phyloP scores from a whole-genome alignment of 371 early-diverging fungal species.

The Mortierella sp. region DNA sequence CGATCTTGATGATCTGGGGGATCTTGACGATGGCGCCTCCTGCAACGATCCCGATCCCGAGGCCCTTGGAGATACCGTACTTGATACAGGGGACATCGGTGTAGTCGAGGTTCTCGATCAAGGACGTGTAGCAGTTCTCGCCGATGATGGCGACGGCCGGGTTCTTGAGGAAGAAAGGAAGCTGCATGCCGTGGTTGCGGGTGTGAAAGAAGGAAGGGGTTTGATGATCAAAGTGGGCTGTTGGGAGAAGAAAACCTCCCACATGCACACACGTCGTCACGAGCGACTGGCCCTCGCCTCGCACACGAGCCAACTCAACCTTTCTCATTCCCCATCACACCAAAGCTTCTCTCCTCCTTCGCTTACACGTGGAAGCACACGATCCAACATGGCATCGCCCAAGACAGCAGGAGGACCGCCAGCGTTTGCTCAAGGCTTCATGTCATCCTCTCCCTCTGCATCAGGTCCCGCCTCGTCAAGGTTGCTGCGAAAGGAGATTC shows the following conservation, averaged over 20 bases:
- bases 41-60: conserved; percentile 91
- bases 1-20: conserved; percentile 94
- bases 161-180: conserved; percentile 60
- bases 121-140: conserved; percentile 71
- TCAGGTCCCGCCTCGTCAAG: conserved; percentile 16
- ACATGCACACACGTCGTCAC: too few relatives aligned
- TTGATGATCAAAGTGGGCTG: too few relatives aligned
- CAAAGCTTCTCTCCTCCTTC: neutral
- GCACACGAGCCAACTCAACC: too few relatives aligned
- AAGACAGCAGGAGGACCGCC: conserved; percentile 13
- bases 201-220: neutral
- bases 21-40: conserved; percentile 93
- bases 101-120: conserved; percentile 76
- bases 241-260: neutral
- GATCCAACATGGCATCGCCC: conserved; percentile 27
- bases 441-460: conserved; percentile 21
- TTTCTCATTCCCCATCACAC: neutral
- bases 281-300: too few relatives aligned
- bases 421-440: conserved; percentile 49
- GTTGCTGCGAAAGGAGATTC: conserved; percentile 74
- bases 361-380: neutral
- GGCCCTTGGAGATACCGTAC: conserved; percentile 84
- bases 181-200: conserved; percentile 32
- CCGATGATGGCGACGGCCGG: conserved; percentile 75
- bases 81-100: conserved; percentile 80